Percentiles rank a stretch among this genome's conserved stretches.
phyloP scores from a whole-genome alignment of 2,329 filamentous ascomycete species.

The Epichloe elymi region DNA sequence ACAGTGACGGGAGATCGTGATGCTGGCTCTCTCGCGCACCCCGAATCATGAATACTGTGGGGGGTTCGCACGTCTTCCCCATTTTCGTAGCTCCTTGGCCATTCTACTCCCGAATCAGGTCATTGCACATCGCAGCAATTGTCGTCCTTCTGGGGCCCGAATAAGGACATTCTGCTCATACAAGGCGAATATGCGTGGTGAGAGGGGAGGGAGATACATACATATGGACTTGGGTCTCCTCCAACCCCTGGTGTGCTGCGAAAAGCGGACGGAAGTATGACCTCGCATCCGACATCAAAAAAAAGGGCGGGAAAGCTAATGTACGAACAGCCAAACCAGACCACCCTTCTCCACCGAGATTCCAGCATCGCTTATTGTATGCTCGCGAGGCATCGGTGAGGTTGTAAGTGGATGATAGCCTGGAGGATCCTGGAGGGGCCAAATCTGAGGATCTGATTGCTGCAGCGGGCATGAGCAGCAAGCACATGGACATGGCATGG shows the following conservation, averaged over 20 bases:
- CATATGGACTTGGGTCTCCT: neutral
- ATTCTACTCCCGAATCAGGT: neutral
- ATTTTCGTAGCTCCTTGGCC: neutral
- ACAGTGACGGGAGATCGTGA: neutral
- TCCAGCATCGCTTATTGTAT: slow-evolving; percentile 12
- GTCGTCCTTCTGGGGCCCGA: neutral
- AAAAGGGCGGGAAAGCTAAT: slow-evolving; percentile 21
- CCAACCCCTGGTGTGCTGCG: slow-evolving; percentile 4
- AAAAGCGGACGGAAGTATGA: slow-evolving; percentile 10
- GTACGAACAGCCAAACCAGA: slow-evolving; percentile 16
- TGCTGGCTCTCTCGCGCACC: neutral
- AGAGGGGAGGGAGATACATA: neutral
- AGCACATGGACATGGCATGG: neutral
- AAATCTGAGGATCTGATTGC: slow-evolving; percentile 4
- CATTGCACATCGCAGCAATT: neutral
- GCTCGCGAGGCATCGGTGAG: slow-evolving; percentile 3
- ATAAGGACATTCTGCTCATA: no score
- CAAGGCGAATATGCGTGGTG: neutral
- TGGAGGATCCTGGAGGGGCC: neutral
- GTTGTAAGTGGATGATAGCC: slow-evolving; percentile 3
- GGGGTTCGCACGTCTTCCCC: neutral
- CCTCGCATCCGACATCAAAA: slow-evolving; percentile 11
- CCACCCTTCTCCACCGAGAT: slow-evolving; percentile 12
- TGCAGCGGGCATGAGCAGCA: neutral
- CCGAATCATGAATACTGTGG: neutral